Base-by-base conservation (phyloP, 2,329 filamentous ascomycete species). In the Polytolypa hystricis region DNA sequence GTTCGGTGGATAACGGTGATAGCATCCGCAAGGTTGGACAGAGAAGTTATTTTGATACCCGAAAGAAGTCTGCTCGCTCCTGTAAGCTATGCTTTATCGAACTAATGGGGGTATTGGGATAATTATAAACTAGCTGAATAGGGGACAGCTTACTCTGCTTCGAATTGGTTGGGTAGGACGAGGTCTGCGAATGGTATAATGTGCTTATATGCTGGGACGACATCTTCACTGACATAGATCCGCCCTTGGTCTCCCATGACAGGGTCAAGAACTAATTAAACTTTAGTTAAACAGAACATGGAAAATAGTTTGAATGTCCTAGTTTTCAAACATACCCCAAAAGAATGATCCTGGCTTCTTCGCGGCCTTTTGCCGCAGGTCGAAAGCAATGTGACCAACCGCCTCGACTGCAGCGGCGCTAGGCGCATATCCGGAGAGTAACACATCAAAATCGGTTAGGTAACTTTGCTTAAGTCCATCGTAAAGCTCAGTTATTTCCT, bases 211-310 rank as follows among this genome's bases (percentile, higher is more conserved):
- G 83, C 86, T 0, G 87, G 87, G 11, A 96, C 83, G 3, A 93
- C 85, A 45, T 93, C 85, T 49, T 89, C 79, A 4, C 81, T 83
- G 5, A 98, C 89, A 54, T 98, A 98, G 9, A 98, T 69, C 47
- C 74, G 77, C 33, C 86, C 91, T 52, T 95, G 86, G 56, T 98
- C 91, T 19, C 91, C 91, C 91, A 98, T 98, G 32, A 98, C 91
- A 0, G 93, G 91, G 57, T 98, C 91, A 17, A 98, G 71, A 2
- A 94, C 84, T 77, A 43, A 11, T 29, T 5, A 32, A 17, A 14
- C 6, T 6, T 33, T 42, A 17, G 6, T 5, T 25, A 25, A 25
- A 7, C n/a, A 7, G 7, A 25, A 25, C 21, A 7, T 7, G 7
- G n/a, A 20, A n/a, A 2, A 20, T 27, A 18, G 10, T 7, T 30